These are phyloP conservation scores for Blastocystis sp. DNA, from an alignment of 352 stramenopile species.

Conservation along the genomic window DNA sequence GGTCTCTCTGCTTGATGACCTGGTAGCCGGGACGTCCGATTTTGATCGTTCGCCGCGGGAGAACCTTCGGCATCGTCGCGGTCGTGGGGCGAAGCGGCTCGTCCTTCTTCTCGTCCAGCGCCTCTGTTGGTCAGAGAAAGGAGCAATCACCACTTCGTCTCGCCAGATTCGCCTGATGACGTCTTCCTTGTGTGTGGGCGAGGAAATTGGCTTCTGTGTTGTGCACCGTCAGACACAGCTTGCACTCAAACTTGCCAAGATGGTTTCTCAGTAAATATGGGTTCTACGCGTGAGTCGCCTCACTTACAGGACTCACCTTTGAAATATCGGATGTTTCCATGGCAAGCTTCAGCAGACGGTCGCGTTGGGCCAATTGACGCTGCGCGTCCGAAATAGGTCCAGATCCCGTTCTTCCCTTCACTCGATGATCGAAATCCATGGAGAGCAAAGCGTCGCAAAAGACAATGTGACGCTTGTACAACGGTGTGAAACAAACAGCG, in stretches of 20 bases:
- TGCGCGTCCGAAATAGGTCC: conserved; percentile 22
- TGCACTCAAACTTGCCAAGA: conserved; percentile 96
- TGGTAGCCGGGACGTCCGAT: conserved; percentile 95
- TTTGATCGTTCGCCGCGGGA: conserved; percentile 79
- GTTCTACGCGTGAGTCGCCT: conserved; percentile 74
- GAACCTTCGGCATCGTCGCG: conserved; percentile 68
- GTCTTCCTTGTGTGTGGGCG: conserved; percentile 96
- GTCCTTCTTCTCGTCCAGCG: conserved; percentile 14
- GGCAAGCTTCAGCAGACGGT: conserved; percentile 91
- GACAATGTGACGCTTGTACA: no score
- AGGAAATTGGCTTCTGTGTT: conserved; percentile 98
- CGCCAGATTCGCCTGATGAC: conserved; percentile 93
- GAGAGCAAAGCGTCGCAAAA: neutral
- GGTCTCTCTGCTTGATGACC: conserved; percentile 86
- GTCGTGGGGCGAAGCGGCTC: conserved; percentile 43
- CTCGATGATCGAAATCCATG: conserved; percentile 66
- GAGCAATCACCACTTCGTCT: conserved; percentile 64
- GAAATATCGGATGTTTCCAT: conserved; percentile 96
- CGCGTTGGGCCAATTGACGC: conserved; percentile 85
- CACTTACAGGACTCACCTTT: conserved; percentile 75
- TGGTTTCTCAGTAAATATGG: conserved; percentile 99
- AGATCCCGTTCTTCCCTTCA: conserved; percentile 35
- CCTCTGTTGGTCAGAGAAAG: conserved; percentile 37
- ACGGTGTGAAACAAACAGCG: no score
- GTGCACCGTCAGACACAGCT: conserved; percentile 96